Evolutionary conservation across 2,329 filamentous ascomycete species (phyloP).

Genomic region (Ophiostoma fasciatum): DNA sequence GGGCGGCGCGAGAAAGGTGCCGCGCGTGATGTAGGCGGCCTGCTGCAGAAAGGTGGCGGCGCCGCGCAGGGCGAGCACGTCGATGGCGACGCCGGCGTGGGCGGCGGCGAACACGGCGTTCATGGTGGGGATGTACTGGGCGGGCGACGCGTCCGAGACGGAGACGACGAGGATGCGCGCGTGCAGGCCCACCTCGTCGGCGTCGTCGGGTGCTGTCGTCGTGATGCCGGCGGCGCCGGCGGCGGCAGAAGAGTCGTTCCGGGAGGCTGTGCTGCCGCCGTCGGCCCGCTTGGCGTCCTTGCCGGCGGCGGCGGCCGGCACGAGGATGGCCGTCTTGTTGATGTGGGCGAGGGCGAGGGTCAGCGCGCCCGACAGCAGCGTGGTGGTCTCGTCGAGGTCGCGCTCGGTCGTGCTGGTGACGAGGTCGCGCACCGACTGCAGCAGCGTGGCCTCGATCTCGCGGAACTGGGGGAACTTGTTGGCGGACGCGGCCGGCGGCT

Average conservation of each 20-base stretch:
- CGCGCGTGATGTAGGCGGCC: slow-evolving; percentile 50
- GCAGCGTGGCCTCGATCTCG: slow-evolving; percentile 67
- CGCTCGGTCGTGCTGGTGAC: slow-evolving; percentile 50
- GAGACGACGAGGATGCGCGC: slow-evolving; percentile 81
- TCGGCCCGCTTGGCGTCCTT: slow-evolving; percentile 21
- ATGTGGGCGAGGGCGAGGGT: slow-evolving; percentile 83
- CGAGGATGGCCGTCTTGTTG: slow-evolving; percentile 47
- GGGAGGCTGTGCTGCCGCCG: slow-evolving; percentile 1
- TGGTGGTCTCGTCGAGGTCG: slow-evolving; percentile 60
- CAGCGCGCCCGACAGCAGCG: slow-evolving; percentile 79
- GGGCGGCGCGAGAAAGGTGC: slow-evolving; percentile 32
- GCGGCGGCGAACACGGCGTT: slow-evolving; percentile 95
- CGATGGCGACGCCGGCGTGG: slow-evolving; percentile 74
- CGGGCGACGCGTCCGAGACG: slow-evolving; percentile 69
- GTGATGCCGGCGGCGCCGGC: slow-evolving; percentile 11
- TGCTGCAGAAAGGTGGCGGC: slow-evolving; percentile 90
- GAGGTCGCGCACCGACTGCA: slow-evolving; percentile 58
- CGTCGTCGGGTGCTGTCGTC: slow-evolving; percentile 16
- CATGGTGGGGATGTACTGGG: slow-evolving; percentile 97
- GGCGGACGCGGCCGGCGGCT: slow-evolving; percentile 29
- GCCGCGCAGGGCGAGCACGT: slow-evolving; percentile 75
- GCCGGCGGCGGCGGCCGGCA: slow-evolving; percentile 7
- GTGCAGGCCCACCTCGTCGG: slow-evolving; percentile 37
- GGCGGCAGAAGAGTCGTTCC: slow-evolving; percentile 7
- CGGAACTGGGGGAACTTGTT: slow-evolving; percentile 94